These are phyloP conservation scores for Starmerella roubikii DNA, from an alignment of 805 yeast genomes.

Conservation along the genomic window DNA sequence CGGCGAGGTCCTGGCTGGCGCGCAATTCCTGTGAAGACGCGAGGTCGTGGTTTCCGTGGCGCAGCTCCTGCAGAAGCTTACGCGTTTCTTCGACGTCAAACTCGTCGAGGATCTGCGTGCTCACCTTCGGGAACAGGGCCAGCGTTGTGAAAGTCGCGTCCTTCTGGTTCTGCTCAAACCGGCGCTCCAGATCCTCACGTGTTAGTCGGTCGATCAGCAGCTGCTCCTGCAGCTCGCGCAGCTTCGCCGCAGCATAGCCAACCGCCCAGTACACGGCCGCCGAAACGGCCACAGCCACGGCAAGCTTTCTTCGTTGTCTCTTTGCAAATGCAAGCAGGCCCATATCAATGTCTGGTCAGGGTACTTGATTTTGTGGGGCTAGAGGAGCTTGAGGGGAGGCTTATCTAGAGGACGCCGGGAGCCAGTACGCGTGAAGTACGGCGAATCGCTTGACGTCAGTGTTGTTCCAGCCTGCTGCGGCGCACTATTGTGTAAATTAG, in stretches of 20 bases:
- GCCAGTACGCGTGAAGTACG: too few species aligned
- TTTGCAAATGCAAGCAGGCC: slow-evolving; percentile 28
- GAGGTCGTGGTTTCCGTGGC: slow-evolving; percentile 21
- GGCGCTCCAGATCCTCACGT: slow-evolving; percentile 55
- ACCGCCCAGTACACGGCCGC: slow-evolving; percentile 35
- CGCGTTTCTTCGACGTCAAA: slow-evolving; percentile 66
- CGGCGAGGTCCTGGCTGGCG: slow-evolving; percentile 3
- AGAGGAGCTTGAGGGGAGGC: too few species aligned
- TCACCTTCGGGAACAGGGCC: slow-evolving; percentile 66
- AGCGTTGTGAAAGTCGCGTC: slow-evolving; percentile 76
- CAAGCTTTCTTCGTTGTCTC: slow-evolving; percentile 34
- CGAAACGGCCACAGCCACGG: slow-evolving; percentile 33
- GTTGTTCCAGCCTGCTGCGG: too few species aligned
- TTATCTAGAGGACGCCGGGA: too few species aligned
- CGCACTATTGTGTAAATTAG: too few species aligned
- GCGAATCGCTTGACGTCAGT: too few species aligned
- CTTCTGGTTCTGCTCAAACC: slow-evolving; percentile 83
- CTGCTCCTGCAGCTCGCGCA: slow-evolving; percentile 38
- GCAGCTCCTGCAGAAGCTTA: slow-evolving; percentile 49
- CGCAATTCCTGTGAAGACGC: background rate
- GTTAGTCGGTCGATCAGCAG: slow-evolving; percentile 46
- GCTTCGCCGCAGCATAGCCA: slow-evolving; percentile 33
- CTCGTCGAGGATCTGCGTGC: slow-evolving; percentile 45
- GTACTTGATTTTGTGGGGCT: too few species aligned
- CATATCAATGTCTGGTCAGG: too few species aligned